Base-by-base conservation (phyloP, 495 filamentous ascomycete species). In the Haplographium delicatum region DNA sequence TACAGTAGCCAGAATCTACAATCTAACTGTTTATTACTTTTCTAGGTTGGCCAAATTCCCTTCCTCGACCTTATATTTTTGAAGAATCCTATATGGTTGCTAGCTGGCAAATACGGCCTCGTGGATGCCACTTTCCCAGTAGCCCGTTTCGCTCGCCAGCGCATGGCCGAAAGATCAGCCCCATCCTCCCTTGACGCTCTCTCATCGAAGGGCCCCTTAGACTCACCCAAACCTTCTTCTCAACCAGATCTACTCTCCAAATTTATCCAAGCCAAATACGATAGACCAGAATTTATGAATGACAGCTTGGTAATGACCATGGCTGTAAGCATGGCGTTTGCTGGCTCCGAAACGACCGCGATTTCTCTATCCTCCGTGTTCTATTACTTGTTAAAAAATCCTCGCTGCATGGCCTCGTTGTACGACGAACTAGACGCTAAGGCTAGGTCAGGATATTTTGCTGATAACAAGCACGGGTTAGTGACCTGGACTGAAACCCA, bases 211-310 rank as follows among this genome's bases (percentile, higher is more conserved):
- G 33, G 47, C 5, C 45, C 54, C 11, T 58, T 68, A 9, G 52
- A 67, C 6, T 61, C 68, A 28, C 56, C 67, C 13, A 67, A 69
- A 0, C 66, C 66, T 5, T 70, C 63, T 22, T 59, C 62, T 13
- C 64, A 54, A 47, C 74, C 58, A n/a, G 75, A 78, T 57, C 74
- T 84, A 13, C 64, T 79, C 23, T 76, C 73, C 31, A 85, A 82
- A 58, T 78, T 84, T 68, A 63, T 80, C 0, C 75, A 78, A 34
- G 76, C 74, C 0, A 74, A 76, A 42, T 67, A 75, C 35, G 72
- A 73, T 33, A 65, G 82, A 25, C 82, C 83, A 0, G 73, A 83
- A 3, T 83, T 86, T 64, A 86, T 89, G 78, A 78, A 68, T 28
- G 74, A 83, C 56, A 72, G 63, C 2, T 69, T 79, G 6, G 79